phyloP scores from a whole-genome alignment of 805 yeast species.

The Candida khao-thaluensis region DNA sequence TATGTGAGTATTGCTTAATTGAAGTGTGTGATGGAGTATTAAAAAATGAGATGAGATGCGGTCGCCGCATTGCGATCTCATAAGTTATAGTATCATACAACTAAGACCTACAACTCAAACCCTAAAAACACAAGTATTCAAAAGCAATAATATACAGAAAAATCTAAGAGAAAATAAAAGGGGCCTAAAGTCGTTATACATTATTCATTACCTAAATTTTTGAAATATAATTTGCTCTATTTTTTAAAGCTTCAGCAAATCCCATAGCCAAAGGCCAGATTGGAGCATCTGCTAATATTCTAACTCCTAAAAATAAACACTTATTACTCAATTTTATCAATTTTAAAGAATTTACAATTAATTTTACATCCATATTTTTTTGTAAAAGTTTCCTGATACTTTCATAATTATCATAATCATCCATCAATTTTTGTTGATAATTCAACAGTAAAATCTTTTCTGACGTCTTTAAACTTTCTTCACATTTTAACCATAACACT shows the following conservation, averaged over 20 bases:
- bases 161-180: no score
- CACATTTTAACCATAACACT: slow-evolving; percentile 61
- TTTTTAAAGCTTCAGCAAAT: slow-evolving; percentile 76
- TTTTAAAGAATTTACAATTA: slow-evolving; percentile 16
- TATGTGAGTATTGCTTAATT: background rate
- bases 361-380: slow-evolving; percentile 22
- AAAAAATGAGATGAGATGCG: slow-evolving; percentile 3
- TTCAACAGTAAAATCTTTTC: slow-evolving; percentile 49
- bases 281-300: slow-evolving; percentile 80
- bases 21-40: no score
- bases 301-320: slow-evolving; percentile 66
- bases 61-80: background rate
- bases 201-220: slow-evolving; percentile 10
- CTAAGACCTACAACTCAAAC: no score
- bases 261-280: slow-evolving; percentile 81
- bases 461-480: slow-evolving; percentile 56
- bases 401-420: slow-evolving; percentile 25
- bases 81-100: no score
- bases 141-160: no score
- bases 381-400: slow-evolving; percentile 51
- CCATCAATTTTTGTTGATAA: slow-evolving; percentile 12
- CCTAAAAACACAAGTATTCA: no score
- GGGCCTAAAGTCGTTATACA: slow-evolving; percentile 6
- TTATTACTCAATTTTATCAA: slow-evolving; percentile 50
- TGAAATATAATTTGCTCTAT: slow-evolving; percentile 38